A percentile compares a stretch with the other conserved stretches of the same genome.
These are phyloP conservation scores for Quercus lobata DNA, from an alignment of 331 rosid genomes.

Conservation along the genomic window DNA sequence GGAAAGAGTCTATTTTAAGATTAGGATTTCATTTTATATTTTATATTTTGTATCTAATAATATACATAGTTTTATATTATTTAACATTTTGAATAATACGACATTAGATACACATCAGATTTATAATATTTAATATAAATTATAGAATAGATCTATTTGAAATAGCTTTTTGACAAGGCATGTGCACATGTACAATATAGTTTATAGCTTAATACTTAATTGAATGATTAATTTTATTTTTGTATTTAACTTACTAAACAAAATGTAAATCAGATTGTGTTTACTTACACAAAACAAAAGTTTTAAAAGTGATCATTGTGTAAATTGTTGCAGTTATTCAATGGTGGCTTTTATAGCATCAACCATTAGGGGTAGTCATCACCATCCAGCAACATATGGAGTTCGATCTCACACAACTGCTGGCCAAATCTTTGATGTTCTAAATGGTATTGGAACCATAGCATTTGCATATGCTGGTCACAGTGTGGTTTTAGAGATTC, in stretches of 20 bases:
- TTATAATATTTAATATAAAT: no score
- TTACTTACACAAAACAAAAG: neutral
- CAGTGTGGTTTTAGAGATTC: constrained; percentile 64
- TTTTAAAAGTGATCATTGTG: neutral
- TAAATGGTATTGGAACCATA: constrained; percentile 58
- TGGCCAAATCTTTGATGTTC: constrained; percentile 28
- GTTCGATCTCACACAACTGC: constrained; percentile 28
- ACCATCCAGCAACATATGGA: constrained; percentile 20
- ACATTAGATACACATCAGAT: accelerated
- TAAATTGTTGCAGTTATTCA: constrained; percentile 35
- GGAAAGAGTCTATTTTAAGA: no score
- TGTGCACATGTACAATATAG: no score
- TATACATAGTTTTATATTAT: no score
- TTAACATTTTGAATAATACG: no score
- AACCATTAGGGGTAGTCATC: constrained; percentile 14
- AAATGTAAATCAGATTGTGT: neutral
- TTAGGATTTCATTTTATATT: no score
- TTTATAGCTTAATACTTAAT: no score
- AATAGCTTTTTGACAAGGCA: no score
- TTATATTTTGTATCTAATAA: no score
- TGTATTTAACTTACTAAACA: no score
- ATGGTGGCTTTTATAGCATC: constrained; percentile 43
- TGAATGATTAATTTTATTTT: no score
- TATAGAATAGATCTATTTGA: no score
- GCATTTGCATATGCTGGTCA: constrained; percentile 79